phyloP scores from a whole-genome alignment of 2,329 filamentous ascomycete species.

The Ascochyta fabae region DNA sequence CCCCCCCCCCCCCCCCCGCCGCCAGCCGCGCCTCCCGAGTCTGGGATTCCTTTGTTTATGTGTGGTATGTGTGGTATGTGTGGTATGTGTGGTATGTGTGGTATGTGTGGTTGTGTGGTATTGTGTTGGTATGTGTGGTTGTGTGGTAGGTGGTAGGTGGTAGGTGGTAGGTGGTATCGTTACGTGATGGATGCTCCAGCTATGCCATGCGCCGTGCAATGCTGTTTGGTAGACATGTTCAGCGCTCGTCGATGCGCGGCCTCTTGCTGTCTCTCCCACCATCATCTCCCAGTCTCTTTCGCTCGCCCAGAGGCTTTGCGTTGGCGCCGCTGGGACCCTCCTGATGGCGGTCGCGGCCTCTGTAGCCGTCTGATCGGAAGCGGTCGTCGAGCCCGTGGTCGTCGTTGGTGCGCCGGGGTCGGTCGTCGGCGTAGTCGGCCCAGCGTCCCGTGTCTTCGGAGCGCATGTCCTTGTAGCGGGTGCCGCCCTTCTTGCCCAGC shows the following conservation, averaged over 20 bases:
- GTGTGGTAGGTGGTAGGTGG: too few relatives aligned
- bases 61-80: too few relatives aligned
- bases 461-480: slow-evolving; percentile 86
- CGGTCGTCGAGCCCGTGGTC: slow-evolving; percentile 65
- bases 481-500: slow-evolving; percentile 88
- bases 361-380: slow-evolving; percentile 69
- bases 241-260: slow-evolving; percentile 45
- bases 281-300: slow-evolving; percentile 55
- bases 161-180: too few relatives aligned
- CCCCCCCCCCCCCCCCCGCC: too few relatives aligned
- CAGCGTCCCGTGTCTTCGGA: slow-evolving; percentile 90
- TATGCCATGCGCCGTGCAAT: slow-evolving; percentile 19
- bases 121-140: too few relatives aligned
- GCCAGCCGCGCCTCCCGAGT: too few relatives aligned
- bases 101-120: too few relatives aligned
- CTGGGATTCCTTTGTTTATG: too few relatives aligned
- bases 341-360: slow-evolving; percentile 36
- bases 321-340: slow-evolving; percentile 71
- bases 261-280: slow-evolving; percentile 54
- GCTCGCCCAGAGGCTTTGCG: slow-evolving; percentile 70
- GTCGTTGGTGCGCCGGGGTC: slow-evolving; percentile 49
- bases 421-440: slow-evolving; percentile 68
- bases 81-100: too few relatives aligned
- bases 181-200: slow-evolving; percentile 10
- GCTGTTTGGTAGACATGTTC: not conserved